Conservation (phyloP, 2,329 filamentous ascomycete genomes). For the Botrytis cinerea region DNA sequence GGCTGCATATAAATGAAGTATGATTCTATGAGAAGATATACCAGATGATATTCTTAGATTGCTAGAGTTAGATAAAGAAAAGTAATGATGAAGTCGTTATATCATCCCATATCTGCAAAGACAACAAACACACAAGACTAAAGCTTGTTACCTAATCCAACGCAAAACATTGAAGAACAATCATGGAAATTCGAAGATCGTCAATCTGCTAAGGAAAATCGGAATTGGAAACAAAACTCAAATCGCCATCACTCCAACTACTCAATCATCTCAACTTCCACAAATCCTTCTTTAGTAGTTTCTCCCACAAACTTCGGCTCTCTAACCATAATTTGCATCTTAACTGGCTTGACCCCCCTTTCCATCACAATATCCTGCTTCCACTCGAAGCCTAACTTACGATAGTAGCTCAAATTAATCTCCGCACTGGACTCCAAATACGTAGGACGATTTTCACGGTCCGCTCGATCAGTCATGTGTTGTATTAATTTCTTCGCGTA, state of each 20-base stretch:
- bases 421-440: conserved; percentile 78
- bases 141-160: background rate
- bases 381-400: conserved; percentile 71
- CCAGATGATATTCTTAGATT: background rate
- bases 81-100: background rate
- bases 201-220: background rate
- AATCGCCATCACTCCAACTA: background rate
- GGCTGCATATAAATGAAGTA: conserved; percentile 12
- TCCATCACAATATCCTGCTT: conserved; percentile 64
- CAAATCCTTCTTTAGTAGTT: conserved; percentile 43
- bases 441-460: conserved; percentile 65
- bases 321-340: conserved; percentile 79
- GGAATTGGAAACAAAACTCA: conserved; percentile 11
- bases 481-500: conserved; percentile 72
- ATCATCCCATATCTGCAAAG: background rate
- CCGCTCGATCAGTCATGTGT: conserved; percentile 68
- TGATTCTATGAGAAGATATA: conserved; percentile 11
- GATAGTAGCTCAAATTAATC: conserved; percentile 70
- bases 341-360: conserved; percentile 59
- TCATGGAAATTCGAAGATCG: background rate
- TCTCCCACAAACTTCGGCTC: conserved; percentile 53
- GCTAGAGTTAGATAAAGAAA: background rate
- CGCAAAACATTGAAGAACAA: no score
- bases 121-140: background rate
- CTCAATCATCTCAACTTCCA: conserved; percentile 25